phyloP scores from a whole-genome alignment of 345 rosid genomes.

The Bruguiera parviflora region DNA sequence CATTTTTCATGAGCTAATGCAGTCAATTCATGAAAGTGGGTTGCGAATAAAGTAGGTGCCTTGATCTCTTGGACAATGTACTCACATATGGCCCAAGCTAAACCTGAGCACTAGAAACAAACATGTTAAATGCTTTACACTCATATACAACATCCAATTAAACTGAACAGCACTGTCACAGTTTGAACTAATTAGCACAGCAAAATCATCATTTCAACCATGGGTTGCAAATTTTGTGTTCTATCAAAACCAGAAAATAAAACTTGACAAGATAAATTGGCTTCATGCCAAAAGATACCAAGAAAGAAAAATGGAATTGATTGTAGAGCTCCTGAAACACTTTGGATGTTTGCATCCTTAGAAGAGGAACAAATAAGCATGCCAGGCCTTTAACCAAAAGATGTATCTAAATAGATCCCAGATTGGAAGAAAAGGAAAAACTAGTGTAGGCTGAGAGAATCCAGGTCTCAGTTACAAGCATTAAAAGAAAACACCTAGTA shows the following conservation, averaged over 20 bases:
- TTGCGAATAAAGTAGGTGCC: slow-evolving; percentile 92
- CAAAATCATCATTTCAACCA: not conserved
- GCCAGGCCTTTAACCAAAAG: not conserved
- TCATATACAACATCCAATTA: not conserved
- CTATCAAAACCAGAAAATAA: not conserved
- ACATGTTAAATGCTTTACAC: not conserved
- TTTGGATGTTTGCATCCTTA: not conserved
- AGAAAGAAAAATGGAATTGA: too few relatives aligned
- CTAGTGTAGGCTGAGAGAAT: not conserved
- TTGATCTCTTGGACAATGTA: slow-evolving; percentile 81
- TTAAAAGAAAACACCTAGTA: not conserved
- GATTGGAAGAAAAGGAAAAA: not conserved
- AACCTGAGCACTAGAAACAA: slow-evolving; percentile 42
- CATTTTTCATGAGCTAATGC: slow-evolving; percentile 65
- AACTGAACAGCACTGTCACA: not conserved
- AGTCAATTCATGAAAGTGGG: slow-evolving; percentile 98
- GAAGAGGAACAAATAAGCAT: not conserved
- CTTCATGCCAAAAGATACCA: too few relatives aligned
- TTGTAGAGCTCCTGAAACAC: not conserved
- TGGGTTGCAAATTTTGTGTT: not conserved
- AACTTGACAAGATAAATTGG: not conserved
- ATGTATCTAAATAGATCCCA: too few relatives aligned
- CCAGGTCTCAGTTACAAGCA: not conserved
- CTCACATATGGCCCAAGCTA: slow-evolving; percentile 99
- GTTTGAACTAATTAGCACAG: not conserved